These are phyloP conservation scores for Endoconidiophora polonica DNA, from an alignment of 2,329 filamentous ascomycete species.

Conservation along the genomic window DNA sequence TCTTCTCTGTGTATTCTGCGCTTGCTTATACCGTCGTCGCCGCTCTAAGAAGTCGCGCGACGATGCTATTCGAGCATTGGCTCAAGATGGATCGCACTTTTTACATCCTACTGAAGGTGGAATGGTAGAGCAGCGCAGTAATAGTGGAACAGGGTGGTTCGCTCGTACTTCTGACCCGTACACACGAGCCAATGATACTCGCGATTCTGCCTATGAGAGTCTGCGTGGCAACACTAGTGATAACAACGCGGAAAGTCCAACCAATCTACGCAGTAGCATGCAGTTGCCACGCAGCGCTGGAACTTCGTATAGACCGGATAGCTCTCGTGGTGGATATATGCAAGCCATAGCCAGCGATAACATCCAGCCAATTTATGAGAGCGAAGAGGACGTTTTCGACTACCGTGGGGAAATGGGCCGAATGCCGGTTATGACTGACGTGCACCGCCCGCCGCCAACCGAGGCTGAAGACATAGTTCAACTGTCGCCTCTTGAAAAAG, in stretches of 20 bases:
- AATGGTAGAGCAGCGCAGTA: conserved; percentile 27
- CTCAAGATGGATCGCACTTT: conserved; percentile 33
- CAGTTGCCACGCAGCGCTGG: conserved; percentile 1
- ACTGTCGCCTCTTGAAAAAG: background rate
- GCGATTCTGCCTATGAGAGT: conserved; percentile 22
- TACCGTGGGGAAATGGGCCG: conserved; percentile 13
- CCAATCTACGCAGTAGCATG: conserved; percentile 16
- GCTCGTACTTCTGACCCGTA: conserved; percentile 12
- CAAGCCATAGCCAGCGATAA: conserved; percentile 16
- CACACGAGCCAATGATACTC: conserved; percentile 13
- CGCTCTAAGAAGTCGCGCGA: conserved; percentile 24
- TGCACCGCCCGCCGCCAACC: conserved; percentile 8
- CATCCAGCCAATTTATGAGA: conserved; percentile 43
- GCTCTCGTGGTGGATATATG: conserved; percentile 14
- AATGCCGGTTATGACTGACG: conserved; percentile 1
- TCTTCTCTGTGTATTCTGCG: conserved; percentile 29
- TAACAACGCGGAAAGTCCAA: conserved; percentile 19
- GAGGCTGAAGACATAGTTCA: background rate
- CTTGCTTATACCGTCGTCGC: conserved; percentile 26
- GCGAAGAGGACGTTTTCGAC: conserved; percentile 30
- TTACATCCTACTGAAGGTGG: conserved; percentile 18
- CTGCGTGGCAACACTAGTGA: conserved; percentile 22
- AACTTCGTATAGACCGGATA: conserved; percentile 4
- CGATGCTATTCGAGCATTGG: conserved; percentile 30
- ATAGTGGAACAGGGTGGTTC: conserved; percentile 21